These are phyloP conservation scores for Phaeotremella fagi DNA, from an alignment of 768 basidiomycete genomes.

Conservation along the genomic window DNA sequence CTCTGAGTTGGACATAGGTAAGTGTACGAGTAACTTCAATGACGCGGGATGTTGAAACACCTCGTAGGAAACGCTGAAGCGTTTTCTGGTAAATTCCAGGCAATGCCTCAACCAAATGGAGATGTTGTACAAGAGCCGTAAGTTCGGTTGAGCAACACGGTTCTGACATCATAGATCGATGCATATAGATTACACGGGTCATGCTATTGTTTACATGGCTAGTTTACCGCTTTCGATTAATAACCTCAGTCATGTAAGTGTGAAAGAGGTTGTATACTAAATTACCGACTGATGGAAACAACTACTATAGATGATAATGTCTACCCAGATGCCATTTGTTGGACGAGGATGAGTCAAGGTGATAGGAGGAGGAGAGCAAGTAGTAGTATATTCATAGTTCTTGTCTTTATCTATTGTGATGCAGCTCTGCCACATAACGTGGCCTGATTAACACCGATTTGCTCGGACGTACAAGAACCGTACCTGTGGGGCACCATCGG, in stretches of 20 bases:
- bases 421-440: too few relatives aligned
- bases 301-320: constrained; percentile 19
- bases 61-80: neutral
- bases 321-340: constrained; percentile 35
- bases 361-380: neutral
- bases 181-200: constrained; percentile 61
- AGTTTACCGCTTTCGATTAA: constrained; percentile 64
- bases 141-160: neutral
- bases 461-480: too few relatives aligned
- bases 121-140: constrained; percentile 1
- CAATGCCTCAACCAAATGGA: constrained; percentile 8
- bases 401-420: too few relatives aligned
- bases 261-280: neutral
- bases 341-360: constrained; percentile 21
- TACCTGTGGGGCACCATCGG: too few relatives aligned
- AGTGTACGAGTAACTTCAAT: neutral
- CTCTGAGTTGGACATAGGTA: constrained; percentile 77
- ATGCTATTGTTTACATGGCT: constrained; percentile 66
- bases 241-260: constrained; percentile 64
- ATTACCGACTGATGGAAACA: neutral
- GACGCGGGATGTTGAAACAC: neutral
- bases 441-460: too few relatives aligned
- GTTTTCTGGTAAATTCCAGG: neutral
- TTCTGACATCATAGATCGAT: constrained; percentile 1
- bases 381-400: neutral